Evolutionary conservation across 2,329 filamentous ascomycete species (phyloP).

Genomic region (Aspergillus spinulosporus): DNA sequence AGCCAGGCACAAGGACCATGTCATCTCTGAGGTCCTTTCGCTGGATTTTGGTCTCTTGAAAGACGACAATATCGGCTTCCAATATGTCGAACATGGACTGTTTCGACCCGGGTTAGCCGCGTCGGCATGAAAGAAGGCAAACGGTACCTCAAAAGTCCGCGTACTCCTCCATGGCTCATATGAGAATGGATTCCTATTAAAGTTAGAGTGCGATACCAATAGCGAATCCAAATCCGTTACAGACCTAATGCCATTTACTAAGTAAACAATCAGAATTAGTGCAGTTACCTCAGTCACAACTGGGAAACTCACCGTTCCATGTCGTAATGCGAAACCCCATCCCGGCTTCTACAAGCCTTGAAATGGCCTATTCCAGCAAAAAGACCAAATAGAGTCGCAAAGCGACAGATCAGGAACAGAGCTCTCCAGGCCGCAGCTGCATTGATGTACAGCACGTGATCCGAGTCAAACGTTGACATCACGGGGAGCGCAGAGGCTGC

Average conservation of each 20-base stretch:
- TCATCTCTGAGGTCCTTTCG: constrained; percentile 88
- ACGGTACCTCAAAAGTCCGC: constrained; percentile 64
- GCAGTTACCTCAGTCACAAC: background rate
- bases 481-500: constrained; percentile 13
- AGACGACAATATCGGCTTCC: constrained; percentile 87
- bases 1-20: constrained; percentile 91
- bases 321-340: constrained; percentile 81
- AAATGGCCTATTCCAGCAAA: background rate
- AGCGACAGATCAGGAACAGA: background rate
- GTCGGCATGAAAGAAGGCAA: background rate
- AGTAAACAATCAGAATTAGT: constrained; percentile 27
- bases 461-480: constrained; percentile 23
- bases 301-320: constrained; percentile 69
- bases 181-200: constrained; percentile 72
- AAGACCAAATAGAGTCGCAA: background rate
- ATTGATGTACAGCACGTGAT: constrained; percentile 23
- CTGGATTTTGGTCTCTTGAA: constrained; percentile 97
- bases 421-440: constrained; percentile 1
- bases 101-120: background rate
- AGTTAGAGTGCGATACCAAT: background rate
- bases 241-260: constrained; percentile 78
- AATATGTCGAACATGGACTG: constrained; percentile 92
- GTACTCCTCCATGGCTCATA: constrained; percentile 79
- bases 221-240: constrained; percentile 4
- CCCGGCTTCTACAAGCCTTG: constrained; percentile 26